Percentiles rank a stretch among this genome's conserved stretches.
Conservation (phyloP, 495 filamentous ascomycete genomes). For the Penicillium pancosmium region DNA sequence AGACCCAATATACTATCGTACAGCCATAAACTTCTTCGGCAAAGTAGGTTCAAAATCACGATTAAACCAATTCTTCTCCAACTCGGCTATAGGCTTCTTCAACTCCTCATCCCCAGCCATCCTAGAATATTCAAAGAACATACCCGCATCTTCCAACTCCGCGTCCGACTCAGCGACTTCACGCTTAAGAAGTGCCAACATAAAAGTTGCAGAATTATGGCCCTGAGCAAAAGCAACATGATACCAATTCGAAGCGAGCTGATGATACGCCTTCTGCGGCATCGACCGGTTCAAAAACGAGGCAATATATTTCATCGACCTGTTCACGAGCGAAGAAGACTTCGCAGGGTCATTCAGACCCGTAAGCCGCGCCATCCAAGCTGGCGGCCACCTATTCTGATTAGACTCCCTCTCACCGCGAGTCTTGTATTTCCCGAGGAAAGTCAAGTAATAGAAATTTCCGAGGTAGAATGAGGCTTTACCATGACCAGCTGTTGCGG, state of each 20-base stretch:
- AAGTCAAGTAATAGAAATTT: conserved; percentile 44
- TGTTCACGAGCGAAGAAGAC: neutral
- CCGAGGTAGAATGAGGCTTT: conserved; percentile 38
- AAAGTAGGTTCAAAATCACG: conserved; percentile 22
- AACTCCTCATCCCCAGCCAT: neutral
- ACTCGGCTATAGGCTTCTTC: conserved; percentile 8
- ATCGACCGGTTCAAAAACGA: conserved; percentile 13
- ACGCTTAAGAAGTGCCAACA: conserved; percentile 27
- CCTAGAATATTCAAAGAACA: neutral
- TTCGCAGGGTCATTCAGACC: neutral
- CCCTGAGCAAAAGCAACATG: conserved; percentile 16
- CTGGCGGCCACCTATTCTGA: neutral
- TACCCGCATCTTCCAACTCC: neutral
- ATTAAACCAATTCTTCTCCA: conserved; percentile 28
- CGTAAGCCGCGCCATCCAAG: neutral
- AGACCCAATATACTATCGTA: conserved; percentile 12
- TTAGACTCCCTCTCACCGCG: conserved; percentile 19
- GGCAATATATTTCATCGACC: neutral
- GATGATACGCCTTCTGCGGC: conserved; percentile 25
- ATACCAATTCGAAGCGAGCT: conserved; percentile 40
- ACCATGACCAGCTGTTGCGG: conserved; percentile 29
- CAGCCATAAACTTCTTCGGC: conserved; percentile 25
- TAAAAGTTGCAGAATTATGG: conserved; percentile 18
- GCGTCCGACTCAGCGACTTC: conserved; percentile 19
- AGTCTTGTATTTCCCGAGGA: conserved; percentile 26